Evolutionary conservation across 2,329 filamentous ascomycete species (phyloP), one percentile per base, ranked within the genome.

Genomic region (Paramyrothecium sp.): DNA sequence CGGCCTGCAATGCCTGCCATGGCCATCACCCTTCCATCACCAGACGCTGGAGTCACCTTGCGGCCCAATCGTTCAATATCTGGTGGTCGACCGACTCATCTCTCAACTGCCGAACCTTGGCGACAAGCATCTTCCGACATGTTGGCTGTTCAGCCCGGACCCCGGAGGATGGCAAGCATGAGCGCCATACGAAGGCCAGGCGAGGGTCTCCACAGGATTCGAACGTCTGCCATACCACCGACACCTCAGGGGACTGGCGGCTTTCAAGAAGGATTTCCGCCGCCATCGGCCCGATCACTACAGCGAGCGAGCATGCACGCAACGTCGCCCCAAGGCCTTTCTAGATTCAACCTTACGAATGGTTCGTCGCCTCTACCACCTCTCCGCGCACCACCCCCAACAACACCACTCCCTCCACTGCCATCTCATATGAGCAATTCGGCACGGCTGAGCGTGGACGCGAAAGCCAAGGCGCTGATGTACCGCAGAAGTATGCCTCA

Each of bases 401-500:
- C 61, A 2, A 61, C 58, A 7, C 69, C 71, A 20, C 64, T 73
- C 16, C 72, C 70, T 3, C 68, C 71, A 1, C 63, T 74, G 20
- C 71, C 71, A 21, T 56, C 58, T 17, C 22, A 17, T 12, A 46
- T n/a, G 19, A 46, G 19, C 19, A 12, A 4, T 20, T 20, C 16
- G 13, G 17, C 16, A 20, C 41, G 16, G 17, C 16, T n/a, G 17
- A 46, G 16, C 17, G 41, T 63, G 53, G 55, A 69, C 5, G 54
- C 51, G n/a, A 60, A 56, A 13, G 58, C 60, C 8, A 70, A 62
- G 48, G 59, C 60, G 7, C 53, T 72, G 21, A 41, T 68, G 23
- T 75, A 73, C 54, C 73, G 80, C 23, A 74, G 77, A 56, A 84
- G 81, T 68, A 77, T 83, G 76, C 77, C 81, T 7, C 79, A 82